phyloP scores from a whole-genome alignment of 306 rosid species.

The Cucumis melo region DNA sequence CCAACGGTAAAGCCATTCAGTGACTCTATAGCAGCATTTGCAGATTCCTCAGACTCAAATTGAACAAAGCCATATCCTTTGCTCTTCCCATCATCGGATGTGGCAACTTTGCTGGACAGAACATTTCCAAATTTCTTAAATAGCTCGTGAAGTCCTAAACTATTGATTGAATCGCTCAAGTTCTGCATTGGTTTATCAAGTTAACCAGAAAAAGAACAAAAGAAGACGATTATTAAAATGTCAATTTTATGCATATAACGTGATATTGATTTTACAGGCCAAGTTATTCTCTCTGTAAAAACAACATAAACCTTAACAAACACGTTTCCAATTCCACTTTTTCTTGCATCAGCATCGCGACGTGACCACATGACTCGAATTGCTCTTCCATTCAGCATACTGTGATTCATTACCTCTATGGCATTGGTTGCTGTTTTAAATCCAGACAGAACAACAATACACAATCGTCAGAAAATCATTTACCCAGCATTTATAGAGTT shows the following conservation, averaged over 20 bases:
- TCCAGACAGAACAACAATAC: neutral
- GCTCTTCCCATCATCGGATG: constrained; percentile 69
- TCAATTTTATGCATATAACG: neutral
- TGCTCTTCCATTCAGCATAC: constrained; percentile 43
- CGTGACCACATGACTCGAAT: constrained; percentile 76
- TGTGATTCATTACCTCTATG: constrained; percentile 49
- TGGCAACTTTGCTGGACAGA: constrained; percentile 66
- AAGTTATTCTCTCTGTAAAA: neutral
- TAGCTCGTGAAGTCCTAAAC: constrained; percentile 38
- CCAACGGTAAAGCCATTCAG: constrained; percentile 46
- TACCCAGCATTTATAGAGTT: neutral
- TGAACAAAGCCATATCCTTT: constrained; percentile 87
- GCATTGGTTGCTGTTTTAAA: constrained; percentile 39
- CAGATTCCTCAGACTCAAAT: constrained; percentile 69
- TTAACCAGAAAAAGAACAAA: constrained; percentile 6
- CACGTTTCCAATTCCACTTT: constrained; percentile 56
- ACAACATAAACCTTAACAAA: constrained; percentile 52
- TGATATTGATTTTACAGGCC: neutral
- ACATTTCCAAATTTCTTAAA: constrained; percentile 54
- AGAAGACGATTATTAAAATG: neutral
- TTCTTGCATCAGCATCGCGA: constrained; percentile 67
- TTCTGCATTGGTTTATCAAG: constrained; percentile 31
- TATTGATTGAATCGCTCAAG: constrained; percentile 39
- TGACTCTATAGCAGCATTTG: constrained; percentile 54
- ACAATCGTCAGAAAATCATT: neutral